Evolutionary conservation across 1,284 basidiomycete species (phyloP).

Genomic region (Melanopsichium pennsylvanicum): DNA sequence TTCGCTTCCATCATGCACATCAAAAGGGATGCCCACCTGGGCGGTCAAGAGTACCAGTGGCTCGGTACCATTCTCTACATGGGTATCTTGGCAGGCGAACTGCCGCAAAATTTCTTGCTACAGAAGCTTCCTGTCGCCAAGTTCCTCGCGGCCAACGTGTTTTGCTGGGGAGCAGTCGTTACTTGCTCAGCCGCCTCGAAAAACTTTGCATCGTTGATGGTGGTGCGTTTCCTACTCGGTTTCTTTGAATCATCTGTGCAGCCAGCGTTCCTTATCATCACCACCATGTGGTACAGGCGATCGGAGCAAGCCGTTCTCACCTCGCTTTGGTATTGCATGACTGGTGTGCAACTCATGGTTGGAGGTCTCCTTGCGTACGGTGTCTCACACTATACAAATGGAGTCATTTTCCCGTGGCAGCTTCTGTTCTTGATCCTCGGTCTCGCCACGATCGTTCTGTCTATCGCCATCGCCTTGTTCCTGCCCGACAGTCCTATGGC

Average conservation of each 20-base stretch:
- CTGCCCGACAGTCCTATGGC: slow-evolving; percentile 45
- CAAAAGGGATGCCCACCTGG: slow-evolving; percentile 57
- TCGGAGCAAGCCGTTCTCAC: slow-evolving; percentile 45
- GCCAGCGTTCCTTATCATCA: slow-evolving; percentile 53
- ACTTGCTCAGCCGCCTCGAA: slow-evolving; percentile 43
- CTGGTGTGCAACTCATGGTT: slow-evolving; percentile 48
- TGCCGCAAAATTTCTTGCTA: slow-evolving; percentile 44
- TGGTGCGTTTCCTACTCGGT: slow-evolving; percentile 59
- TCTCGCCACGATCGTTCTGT: slow-evolving; percentile 40
- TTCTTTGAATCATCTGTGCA: slow-evolving; percentile 54
- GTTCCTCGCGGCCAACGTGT: slow-evolving; percentile 47
- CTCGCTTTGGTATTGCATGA: slow-evolving; percentile 46
- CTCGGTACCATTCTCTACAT: slow-evolving; percentile 59
- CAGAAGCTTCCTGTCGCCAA: slow-evolving; percentile 54
- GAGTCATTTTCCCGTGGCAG: slow-evolving; percentile 71
- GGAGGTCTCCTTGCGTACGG: slow-evolving; percentile 61
- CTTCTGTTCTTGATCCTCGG: slow-evolving; percentile 68
- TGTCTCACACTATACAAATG: slow-evolving; percentile 67
- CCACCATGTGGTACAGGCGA: slow-evolving; percentile 48
- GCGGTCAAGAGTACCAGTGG: slow-evolving; percentile 56
- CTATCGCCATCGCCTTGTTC: slow-evolving; percentile 57
- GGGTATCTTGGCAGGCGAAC: slow-evolving; percentile 50
- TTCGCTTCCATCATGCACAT: slow-evolving; percentile 73
- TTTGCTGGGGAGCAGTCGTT: slow-evolving; percentile 48
- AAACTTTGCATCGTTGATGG: slow-evolving; percentile 51